Percentiles rank a stretch among this genome's conserved stretches.
Evolutionary conservation across 1,284 basidiomycete genomes (phyloP).

Genomic region (Ganoderma sinense): DNA sequence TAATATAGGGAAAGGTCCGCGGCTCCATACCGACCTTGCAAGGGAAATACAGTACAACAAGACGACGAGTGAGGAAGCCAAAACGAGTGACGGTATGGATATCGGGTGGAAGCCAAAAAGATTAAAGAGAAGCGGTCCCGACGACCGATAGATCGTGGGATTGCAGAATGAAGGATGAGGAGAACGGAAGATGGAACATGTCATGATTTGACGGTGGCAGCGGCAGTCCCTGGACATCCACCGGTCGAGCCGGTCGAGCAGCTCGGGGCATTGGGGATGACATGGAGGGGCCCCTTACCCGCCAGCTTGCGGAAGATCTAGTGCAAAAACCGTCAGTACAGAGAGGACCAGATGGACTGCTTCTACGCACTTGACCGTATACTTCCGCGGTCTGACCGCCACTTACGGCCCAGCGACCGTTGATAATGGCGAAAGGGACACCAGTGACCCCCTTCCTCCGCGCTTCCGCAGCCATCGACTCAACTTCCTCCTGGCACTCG

Average conservation of each 20-base stretch:
- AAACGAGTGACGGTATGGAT: slow-evolving; percentile 18
- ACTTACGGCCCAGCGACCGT: slow-evolving; percentile 80
- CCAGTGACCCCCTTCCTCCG: slow-evolving; percentile 77
- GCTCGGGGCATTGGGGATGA: slow-evolving; percentile 28
- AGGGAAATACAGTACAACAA: slow-evolving; percentile 29
- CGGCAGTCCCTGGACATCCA: slow-evolving; percentile 12
- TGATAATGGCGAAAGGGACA: slow-evolving; percentile 83
- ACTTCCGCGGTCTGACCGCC: slow-evolving; percentile 79
- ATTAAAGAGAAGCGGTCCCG: not conserved
- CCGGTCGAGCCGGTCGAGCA: slow-evolving; percentile 13
- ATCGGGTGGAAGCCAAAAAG: slow-evolving; percentile 5
- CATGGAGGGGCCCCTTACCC: slow-evolving; percentile 26
- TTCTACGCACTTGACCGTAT: slow-evolving; percentile 66
- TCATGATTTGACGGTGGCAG: slow-evolving; percentile 26
- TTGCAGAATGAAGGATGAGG: not conserved
- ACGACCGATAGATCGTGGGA: not conserved
- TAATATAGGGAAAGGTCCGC: slow-evolving; percentile 19
- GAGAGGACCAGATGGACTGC: not conserved
- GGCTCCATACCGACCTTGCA: slow-evolving; percentile 19
- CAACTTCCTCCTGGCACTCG: slow-evolving; percentile 73
- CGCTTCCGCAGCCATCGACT: slow-evolving; percentile 72
- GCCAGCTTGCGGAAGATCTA: slow-evolving; percentile 48
- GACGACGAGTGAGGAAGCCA: slow-evolving; percentile 1
- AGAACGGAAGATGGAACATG: not conserved
- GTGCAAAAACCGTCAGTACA: slow-evolving; percentile 9